Base-by-base conservation (phyloP, 305 asterid genomes). In the Fraxinus albicans region DNA sequence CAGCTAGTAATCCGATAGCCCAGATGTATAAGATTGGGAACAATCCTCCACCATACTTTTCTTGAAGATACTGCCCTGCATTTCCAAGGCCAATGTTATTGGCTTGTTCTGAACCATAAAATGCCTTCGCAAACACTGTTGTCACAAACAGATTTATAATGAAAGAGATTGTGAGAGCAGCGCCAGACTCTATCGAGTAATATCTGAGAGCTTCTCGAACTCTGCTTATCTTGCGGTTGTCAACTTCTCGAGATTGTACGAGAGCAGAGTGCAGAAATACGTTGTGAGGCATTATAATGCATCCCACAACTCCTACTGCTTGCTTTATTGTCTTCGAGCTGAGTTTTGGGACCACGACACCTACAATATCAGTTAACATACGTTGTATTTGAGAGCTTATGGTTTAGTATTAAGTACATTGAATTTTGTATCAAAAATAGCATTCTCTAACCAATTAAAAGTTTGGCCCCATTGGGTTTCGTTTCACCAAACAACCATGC, bases 401-500 rank as follows among this genome's bases (percentile, higher is more conserved):
- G 58, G 77, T 27, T 67, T 6, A 9, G 4, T 67, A 19, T 69
- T 15, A 40, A 27, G 76, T n/a, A 42, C 47, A 44, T 8, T 65
- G 35, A 27, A 19, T 42, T 6, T 44, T 17, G 36, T 40, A 67
- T 19, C 76, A 58, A 21, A 21, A 63, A 70, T 78, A 79, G 38
- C 15, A 19, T 50, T 50, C 74, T 34, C 93, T 89, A 85, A 95
- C 99, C 99, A 1, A 93, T 15, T 84, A 94, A 85, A 82, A 95
- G 97, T 77, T 94, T 95, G 34, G 86, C 85, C 2, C 97, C 98
- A 76, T 80, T 85, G 25, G 98, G 99, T 86, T 94, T 94, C 9
- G 99, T 94, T 77, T 95, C 97, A 8, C 98, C 98, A 83, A 95
- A 95, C 96, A 95, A 92, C 99, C 99, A 95, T 0, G 99, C 99